Base-by-base conservation (phyloP, 2,329 filamentous ascomycete genomes). In the Penicillium janthinellum region DNA sequence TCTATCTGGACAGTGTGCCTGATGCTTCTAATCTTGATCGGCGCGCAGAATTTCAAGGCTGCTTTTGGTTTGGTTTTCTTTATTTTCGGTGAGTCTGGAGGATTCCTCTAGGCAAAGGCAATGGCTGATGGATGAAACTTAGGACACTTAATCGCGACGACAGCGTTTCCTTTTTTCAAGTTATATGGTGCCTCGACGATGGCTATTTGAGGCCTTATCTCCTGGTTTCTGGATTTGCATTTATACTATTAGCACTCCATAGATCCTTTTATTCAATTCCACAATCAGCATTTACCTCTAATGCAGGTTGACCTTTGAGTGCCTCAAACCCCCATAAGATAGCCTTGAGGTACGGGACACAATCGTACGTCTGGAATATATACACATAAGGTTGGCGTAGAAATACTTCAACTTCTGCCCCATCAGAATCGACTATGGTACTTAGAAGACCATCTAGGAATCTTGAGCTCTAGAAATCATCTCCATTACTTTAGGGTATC, bases 1-100 rank as follows among this genome's bases (percentile, higher is more conserved):
- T 69, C 66, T 2, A 31, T 62, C 14, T 71, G 70, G 70, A 65
- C 61, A n/a, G 14, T 72, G 4, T 70, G 60, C 17, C 62, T 65
- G 20, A 41, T 75, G 37, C 51, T 75, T 41, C 39, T 72, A 6
- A 58, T 67, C 31, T 10, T 70, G 2, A 60, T 73, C 42, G 67
- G 66, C 1, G 50, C 60, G 1, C 69, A 72, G 37, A 73, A 67
- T 25, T 51, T 67, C 5, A 68, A 42, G 39, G 44, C 63, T 47
- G 68, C 67, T n/a, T 53, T 69, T 15, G 39, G 60, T 7, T 17
- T 72, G 8, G 48, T 72, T n/a, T 52, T 67, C 31, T 52, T 65
- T 12, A 48, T 65, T 49, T 34, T 64, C 39, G 64, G 64, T 65
- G 15, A 15, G 54, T 17, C 22, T 10, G 20, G 14, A 34, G 38